Base-by-base conservation (phyloP, 257 asterid genomes). In the Vinca minor region DNA sequence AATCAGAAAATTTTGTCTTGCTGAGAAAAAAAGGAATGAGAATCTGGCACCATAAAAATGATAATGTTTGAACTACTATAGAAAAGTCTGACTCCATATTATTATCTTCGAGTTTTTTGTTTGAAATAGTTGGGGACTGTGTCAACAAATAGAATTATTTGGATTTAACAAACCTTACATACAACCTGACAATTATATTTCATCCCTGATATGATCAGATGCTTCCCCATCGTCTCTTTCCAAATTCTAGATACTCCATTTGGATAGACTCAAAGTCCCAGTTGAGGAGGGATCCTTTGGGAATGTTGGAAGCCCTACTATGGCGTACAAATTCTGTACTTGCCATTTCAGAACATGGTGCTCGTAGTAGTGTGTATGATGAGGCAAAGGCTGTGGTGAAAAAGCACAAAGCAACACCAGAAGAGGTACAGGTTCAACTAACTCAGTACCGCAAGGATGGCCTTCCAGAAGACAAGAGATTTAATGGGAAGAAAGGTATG, bases 291-390 rank as follows among this genome's bases (percentile, higher is more conserved):
- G 99, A 93, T 71, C 99, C 99, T 34, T 67, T 93, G 70, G 97
- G 97, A 21, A 88, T 89, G 50, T 65, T 89, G 79, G 96, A 93
- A 66, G 88, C 96, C 69, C 81, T 93, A 54, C 93, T 93, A 18
- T 89, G 97, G 96, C 99, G 82, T 81, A 74, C 95, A 64, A 77
- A 79, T 76, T 65, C 88, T 31, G 87, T 78, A 54, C 76, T 93
- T 69, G 99, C 88, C n/a, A 93, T 93, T 71, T 93, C 99, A n/a
- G 99, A 89, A 77, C 99, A 93, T 41, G 99, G 99, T 50, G 97
- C 99, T 14, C 96, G 99, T 70, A 89, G 99, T 73, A 89, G 95
- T 47, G 95, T 87, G 49, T 93, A 89, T 62, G 99, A 93, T 65
- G 99, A 93, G 78, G 99, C 97, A 75, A 93, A 84, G 73, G 99